These are phyloP conservation scores for Boletus calvinii DNA, from an alignment of 1,284 basidiomycete species.

Conservation along the genomic window DNA sequence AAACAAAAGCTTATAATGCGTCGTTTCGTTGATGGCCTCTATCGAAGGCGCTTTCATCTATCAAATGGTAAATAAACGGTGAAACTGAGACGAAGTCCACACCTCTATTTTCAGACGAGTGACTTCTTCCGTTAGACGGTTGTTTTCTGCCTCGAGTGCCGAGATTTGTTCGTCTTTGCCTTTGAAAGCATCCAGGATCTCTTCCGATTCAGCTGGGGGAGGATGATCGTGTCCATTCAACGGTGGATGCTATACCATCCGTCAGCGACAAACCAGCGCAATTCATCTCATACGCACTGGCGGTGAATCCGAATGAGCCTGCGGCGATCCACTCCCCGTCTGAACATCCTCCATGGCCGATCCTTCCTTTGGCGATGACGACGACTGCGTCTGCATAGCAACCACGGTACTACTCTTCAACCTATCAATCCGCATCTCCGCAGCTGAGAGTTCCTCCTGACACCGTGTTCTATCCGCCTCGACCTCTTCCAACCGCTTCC, in stretches of 20 bases:
- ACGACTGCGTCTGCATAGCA: conserved; percentile 39
- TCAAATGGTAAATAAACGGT: conserved; percentile 6
- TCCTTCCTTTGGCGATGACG: conserved; percentile 39
- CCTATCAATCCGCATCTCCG: conserved; percentile 75
- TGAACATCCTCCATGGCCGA: conserved; percentile 45
- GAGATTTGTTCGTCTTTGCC: conserved; percentile 23
- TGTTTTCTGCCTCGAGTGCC: conserved; percentile 47
- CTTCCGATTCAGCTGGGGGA: conserved; percentile 34
- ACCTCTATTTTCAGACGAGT: conserved; percentile 49
- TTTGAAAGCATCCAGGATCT: conserved; percentile 44
- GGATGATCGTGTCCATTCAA: conserved; percentile 30
- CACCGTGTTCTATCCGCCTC: conserved; percentile 55
- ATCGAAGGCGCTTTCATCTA: conserved; percentile 48
- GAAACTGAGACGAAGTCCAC: conserved; percentile 11
- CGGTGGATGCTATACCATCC: conserved; percentile 19
- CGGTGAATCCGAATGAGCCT: conserved; percentile 40
- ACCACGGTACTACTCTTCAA: conserved; percentile 62
- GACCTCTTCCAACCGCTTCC: conserved; percentile 54
- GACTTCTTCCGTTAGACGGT: conserved; percentile 41
- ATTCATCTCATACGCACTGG: conserved; percentile 56
- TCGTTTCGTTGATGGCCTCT: conserved; percentile 46
- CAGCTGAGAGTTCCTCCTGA: conserved; percentile 56
- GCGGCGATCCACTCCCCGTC: conserved; percentile 18
- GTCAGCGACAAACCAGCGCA: conserved; percentile 7
- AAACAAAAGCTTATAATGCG: conserved; percentile 49